Percentiles rank a stretch among this genome's conserved stretches.
These are phyloP conservation scores for Silene uniflora DNA, from an alignment of 148 eudicot genomes.

Conservation along the genomic window DNA sequence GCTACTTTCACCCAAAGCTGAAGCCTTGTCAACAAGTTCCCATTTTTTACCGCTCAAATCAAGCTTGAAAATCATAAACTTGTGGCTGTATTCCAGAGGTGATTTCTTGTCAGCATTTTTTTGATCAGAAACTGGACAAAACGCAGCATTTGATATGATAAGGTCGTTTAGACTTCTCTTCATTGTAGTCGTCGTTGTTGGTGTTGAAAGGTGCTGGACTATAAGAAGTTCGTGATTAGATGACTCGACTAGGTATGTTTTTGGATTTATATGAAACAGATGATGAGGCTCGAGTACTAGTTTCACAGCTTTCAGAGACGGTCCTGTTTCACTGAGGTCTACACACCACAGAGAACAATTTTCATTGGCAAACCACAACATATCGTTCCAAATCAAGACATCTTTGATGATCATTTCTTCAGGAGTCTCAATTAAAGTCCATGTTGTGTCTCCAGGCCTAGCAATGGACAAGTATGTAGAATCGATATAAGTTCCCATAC, in stretches of 20 bases:
- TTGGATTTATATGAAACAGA: too few species aligned
- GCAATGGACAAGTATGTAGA: conserved; percentile 6
- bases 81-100: too few species aligned
- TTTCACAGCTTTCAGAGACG: neutral
- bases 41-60: neutral
- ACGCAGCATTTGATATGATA: too few species aligned
- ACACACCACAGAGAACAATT: neutral
- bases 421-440: neutral
- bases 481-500: neutral
- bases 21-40: neutral
- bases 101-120: neutral
- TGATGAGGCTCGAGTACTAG: too few species aligned
- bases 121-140: neutral
- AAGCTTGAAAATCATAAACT: neutral
- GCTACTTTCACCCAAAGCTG: neutral
- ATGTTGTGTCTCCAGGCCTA: conserved; percentile 10
- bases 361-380: neutral
- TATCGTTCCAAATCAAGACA: neutral
- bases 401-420: neutral
- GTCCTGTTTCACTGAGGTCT: neutral
- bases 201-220: neutral
- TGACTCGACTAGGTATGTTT: neutral
- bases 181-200: too few species aligned
- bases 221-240: neutral
- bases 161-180: too few species aligned